Evolutionary conservation across 169 alveolate species (phyloP).

Genomic region (Condylostoma magnum): DNA sequence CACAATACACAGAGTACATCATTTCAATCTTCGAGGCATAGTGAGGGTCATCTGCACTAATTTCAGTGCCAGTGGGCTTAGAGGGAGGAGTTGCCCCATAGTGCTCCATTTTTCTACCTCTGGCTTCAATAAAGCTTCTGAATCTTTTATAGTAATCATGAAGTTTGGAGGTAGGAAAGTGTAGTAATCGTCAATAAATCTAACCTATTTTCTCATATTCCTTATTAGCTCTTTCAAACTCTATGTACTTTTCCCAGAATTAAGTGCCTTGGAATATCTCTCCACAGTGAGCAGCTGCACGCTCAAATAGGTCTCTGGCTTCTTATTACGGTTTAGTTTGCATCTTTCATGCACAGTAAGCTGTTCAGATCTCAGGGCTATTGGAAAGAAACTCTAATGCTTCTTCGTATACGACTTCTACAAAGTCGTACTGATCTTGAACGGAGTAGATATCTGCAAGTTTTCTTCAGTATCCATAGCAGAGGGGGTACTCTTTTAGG

Average conservation of each 20-base stretch:
- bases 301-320: conserved; percentile 20
- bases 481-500: conserved; percentile 20
- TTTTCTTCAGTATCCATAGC: conserved; percentile 25
- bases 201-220: conserved; percentile 13
- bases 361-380: conserved; percentile 8
- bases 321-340: not conserved
- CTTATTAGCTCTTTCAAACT: conserved; percentile 5
- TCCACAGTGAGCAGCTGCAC: conserved; percentile 13
- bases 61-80: not conserved
- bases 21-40: conserved; percentile 17
- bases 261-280: not conserved
- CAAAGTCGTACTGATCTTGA: not conserved
- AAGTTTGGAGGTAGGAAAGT: conserved; percentile 16
- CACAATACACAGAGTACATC: conserved; percentile 6
- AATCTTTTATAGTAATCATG: conserved; percentile 21
- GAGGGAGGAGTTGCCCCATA: conserved; percentile 24
- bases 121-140: conserved; percentile 12
- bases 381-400: conserved; percentile 7
- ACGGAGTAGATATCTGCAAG: conserved; percentile 8
- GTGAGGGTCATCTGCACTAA: not conserved
- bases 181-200: not conserved
- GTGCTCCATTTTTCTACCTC: conserved; percentile 30
- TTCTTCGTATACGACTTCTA: conserved; percentile 4
- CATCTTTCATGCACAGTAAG: conserved; percentile 13
- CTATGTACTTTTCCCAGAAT: conserved; percentile 25